phyloP scores from a whole-genome alignment of 1,284 basidiomycete genomes.

The Fomes fomentarius region DNA sequence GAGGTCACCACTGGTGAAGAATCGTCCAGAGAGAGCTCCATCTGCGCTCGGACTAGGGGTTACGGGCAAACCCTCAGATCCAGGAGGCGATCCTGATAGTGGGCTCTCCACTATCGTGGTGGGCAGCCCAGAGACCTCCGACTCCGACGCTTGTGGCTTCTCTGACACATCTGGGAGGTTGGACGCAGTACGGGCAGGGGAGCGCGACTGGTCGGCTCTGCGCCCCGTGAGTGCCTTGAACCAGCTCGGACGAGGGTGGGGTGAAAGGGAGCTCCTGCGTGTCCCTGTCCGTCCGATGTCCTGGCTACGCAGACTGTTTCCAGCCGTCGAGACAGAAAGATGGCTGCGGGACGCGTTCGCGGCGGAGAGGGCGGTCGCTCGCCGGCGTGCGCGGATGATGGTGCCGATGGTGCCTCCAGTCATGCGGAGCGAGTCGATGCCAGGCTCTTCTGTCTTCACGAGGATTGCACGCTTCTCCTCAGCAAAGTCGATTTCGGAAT shows the following conservation, averaged over 20 bases:
- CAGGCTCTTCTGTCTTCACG: constrained; percentile 32
- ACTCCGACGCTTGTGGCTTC: constrained; percentile 8
- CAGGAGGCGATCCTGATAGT: background rate
- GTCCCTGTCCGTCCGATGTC: constrained; percentile 1
- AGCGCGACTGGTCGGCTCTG: constrained; percentile 3
- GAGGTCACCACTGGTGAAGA: constrained; percentile 17
- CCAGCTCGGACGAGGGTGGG: constrained; percentile 12
- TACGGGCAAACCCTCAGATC: background rate
- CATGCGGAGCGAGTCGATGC: constrained; percentile 33
- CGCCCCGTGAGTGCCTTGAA: constrained; percentile 13
- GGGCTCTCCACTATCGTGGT: constrained; percentile 13
- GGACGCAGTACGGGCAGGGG: background rate
- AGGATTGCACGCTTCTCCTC: constrained; percentile 28
- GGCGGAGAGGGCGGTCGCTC: constrained; percentile 28
- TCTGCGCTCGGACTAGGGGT: background rate
- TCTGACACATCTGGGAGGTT: constrained; percentile 11
- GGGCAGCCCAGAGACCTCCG: constrained; percentile 13
- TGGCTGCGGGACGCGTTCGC: constrained; percentile 24
- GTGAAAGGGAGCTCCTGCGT: constrained; percentile 17
- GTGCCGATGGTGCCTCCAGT: constrained; percentile 32
- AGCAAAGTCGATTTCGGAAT: constrained; percentile 24
- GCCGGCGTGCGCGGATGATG: constrained; percentile 31
- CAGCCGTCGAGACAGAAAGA: constrained; percentile 7
- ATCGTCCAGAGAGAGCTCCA: constrained; percentile 1
- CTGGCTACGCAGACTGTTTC: constrained; percentile 16